Conservation (phyloP, 345 rosid species). For the Eucalyptus pauciflora region DNA sequence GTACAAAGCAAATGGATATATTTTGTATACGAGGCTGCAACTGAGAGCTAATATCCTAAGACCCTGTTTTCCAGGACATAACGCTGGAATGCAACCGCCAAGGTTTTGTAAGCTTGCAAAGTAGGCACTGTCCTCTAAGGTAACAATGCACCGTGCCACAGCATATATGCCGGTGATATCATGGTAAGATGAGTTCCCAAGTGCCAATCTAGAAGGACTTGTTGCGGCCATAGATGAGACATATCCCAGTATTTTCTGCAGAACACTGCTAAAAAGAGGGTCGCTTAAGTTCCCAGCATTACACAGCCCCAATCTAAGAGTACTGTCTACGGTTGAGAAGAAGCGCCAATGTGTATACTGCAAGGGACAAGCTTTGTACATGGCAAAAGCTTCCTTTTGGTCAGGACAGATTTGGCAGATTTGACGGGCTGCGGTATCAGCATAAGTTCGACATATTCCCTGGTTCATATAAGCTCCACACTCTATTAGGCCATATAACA, state of each 20-base stretch:
- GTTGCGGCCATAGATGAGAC: constrained; percentile 5
- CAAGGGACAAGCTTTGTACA: constrained; percentile 2
- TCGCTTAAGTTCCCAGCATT: neutral
- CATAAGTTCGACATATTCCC: too few species aligned
- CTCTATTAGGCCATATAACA: too few species aligned
- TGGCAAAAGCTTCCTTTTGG: constrained; percentile 3
- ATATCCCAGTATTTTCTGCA: neutral
- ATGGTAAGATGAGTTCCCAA: neutral
- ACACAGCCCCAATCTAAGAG: neutral
- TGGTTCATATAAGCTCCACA: too few species aligned
- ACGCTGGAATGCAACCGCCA: neutral
- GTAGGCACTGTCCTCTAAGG: constrained; percentile 3
- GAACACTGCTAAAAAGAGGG: neutral
- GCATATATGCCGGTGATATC: neutral
- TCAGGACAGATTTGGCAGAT: constrained; percentile 1
- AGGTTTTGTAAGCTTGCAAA: constrained; percentile 5
- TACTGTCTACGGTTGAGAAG: neutral
- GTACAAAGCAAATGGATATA: constrained; percentile 1
- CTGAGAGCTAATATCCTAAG: neutral
- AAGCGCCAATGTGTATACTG: constrained; percentile 3
- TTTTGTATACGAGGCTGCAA: constrained; percentile 18
- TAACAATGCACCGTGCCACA: constrained; percentile 23
- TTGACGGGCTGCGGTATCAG: neutral
- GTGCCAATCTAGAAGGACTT: constrained; percentile 5
- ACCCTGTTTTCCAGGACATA: neutral